Conservation (phyloP, 169 alveolate species). For the Plasmodium vinckei region DNA sequence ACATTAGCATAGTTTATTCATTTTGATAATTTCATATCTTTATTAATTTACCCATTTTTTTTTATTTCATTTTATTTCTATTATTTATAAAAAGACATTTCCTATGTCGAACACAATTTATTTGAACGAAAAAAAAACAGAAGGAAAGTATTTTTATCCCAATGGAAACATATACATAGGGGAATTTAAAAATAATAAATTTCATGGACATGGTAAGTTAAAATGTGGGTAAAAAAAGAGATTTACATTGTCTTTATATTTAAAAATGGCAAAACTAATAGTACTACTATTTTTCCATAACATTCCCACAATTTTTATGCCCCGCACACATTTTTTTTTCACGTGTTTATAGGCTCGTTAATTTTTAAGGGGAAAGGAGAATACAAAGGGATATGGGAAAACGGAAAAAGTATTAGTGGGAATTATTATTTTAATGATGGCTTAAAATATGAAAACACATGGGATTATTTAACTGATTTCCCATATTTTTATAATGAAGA, state of each 20-base stretch:
- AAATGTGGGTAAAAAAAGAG: background rate
- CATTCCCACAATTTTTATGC: background rate
- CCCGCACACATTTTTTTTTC: background rate
- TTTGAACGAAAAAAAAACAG: slow-evolving; percentile 42
- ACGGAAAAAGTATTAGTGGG: slow-evolving; percentile 43
- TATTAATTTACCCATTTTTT: too few relatives aligned
- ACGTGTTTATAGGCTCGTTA: slow-evolving; percentile 11
- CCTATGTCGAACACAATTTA: slow-evolving; percentile 45
- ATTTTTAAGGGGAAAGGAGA: slow-evolving; percentile 54
- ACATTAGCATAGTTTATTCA: too few relatives aligned
- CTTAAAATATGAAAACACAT: slow-evolving; percentile 31
- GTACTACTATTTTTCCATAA: background rate
- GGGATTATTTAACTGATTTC: slow-evolving; percentile 43
- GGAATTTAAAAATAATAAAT: slow-evolving; percentile 57
- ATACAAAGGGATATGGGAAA: slow-evolving; percentile 55
- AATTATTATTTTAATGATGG: slow-evolving; percentile 62
- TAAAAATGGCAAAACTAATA: too few relatives aligned
- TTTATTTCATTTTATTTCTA: too few relatives aligned
- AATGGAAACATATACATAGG: slow-evolving; percentile 67
- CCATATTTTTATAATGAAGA: slow-evolving; percentile 64
- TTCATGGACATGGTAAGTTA: slow-evolving; percentile 48
- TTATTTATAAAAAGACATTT: background rate
- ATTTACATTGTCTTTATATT: background rate
- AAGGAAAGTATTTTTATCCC: slow-evolving; percentile 49
- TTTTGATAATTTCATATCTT: too few relatives aligned